Evolutionary conservation across 2,329 filamentous ascomycete genomes (phyloP), one percentile per base, ranked within the genome.

Genomic region (Arthrobotrys musiformis): DNA sequence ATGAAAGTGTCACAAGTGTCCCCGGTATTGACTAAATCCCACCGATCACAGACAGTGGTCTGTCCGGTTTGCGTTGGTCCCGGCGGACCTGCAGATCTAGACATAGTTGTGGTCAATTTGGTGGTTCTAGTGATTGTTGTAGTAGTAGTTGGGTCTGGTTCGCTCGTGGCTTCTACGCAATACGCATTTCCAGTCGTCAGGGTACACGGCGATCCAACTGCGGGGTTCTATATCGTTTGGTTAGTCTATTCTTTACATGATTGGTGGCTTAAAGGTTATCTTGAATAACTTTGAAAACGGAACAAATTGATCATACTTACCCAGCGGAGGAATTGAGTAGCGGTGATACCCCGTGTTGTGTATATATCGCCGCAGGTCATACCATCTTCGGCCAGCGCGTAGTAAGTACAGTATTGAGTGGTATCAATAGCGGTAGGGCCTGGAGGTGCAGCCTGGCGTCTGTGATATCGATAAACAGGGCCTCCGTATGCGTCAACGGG

Each of bases 21-120:
- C 15, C 42, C 60, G 19, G 24, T 4, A 26, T 28, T 40, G 17
- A 63, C 37, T 8, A 33, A 30, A 24, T 63, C 60, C 60, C 60
- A 63, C 11, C 60, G 24, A 30, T 26, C 40, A 35, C 60, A 63
- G 28, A 19, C 17, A 44, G 37, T 35, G 13, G 2, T 40, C 24
- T 46, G 37, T 4, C 60, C 60, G 13, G 15, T 40, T 26, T 63
- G 60, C 2, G 60, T 63, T 42, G 60, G 60, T 44, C 60, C 60
- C 26, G 60, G 60, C 4, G 60, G 13, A 1, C 22, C 40, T 6
- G 44, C 11, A 22, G 22, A 24, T n/a, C 37, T 26, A 17, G 37
- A 46, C 19, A 42, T 64, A 7, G 40, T n/a, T 7, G 60, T 64
- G 7, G 60, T 46, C 1, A 15, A 35, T 6, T 30, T 35, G 5